These are phyloP conservation scores for Xanthoparmelia taractica DNA, from an alignment of 495 filamentous ascomycete species.

Conservation along the genomic window DNA sequence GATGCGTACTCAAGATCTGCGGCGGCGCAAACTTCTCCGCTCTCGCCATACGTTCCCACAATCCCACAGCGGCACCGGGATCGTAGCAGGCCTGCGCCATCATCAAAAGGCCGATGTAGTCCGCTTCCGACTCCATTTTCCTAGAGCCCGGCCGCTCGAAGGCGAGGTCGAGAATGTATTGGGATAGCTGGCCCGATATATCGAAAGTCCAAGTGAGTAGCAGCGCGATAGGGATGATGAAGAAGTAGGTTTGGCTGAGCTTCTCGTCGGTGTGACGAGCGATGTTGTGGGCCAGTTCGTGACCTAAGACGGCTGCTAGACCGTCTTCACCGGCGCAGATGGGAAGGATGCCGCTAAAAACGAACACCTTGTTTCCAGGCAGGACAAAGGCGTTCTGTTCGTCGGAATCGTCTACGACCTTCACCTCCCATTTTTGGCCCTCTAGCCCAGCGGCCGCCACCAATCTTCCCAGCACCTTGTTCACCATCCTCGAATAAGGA, in stretches of 20 bases:
- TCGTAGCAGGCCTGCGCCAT: conserved; percentile 64
- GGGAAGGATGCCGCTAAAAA: conserved; percentile 74
- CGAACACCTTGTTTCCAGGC: conserved; percentile 90
- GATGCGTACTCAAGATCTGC: conserved; percentile 52
- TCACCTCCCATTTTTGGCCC: conserved; percentile 68
- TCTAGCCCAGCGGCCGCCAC: conserved; percentile 60
- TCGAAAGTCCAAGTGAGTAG: conserved; percentile 45
- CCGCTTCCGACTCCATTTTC: conserved; percentile 63
- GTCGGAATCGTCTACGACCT: conserved; percentile 65
- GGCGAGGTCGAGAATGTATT: conserved; percentile 49
- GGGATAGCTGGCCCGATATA: conserved; percentile 39
- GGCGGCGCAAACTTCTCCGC: conserved; percentile 51
- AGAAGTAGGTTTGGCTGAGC: conserved; percentile 56
- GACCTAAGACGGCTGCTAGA: conserved; percentile 76
- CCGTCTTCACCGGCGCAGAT: conserved; percentile 65
- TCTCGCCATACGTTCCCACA: conserved; percentile 75
- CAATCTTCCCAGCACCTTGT: conserved; percentile 60
- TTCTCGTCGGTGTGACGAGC: conserved; percentile 73
- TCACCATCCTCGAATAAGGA: conserved; percentile 48
- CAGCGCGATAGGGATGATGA: conserved; percentile 48
- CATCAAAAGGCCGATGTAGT: conserved; percentile 79
- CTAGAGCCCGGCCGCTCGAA: conserved; percentile 64
- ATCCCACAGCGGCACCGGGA: conserved; percentile 58
- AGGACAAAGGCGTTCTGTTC: conserved; percentile 80
- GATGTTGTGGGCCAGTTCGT: conserved; percentile 91